Percentiles rank a stretch among this genome's conserved stretches.
Evolutionary conservation across 257 asterid species (phyloP).

Genomic region (Solanum dulcamara): DNA sequence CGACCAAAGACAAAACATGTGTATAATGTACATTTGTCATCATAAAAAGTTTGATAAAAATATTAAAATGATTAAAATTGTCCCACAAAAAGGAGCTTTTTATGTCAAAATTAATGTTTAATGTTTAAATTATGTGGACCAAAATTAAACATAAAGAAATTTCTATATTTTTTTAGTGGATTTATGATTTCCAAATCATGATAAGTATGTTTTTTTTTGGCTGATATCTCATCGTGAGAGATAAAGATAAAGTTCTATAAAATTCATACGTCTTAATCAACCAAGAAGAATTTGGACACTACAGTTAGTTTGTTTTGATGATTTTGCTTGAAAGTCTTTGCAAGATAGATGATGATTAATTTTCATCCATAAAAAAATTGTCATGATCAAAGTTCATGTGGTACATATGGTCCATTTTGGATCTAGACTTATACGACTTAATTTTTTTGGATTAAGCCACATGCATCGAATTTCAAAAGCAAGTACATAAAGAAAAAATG

Average conservation of each 20-base stretch:
- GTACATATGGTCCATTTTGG: too few relatives aligned
- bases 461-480: neutral
- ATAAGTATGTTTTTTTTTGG: neutral
- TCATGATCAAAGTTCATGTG: neutral
- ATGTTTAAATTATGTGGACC: neutral
- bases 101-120: neutral
- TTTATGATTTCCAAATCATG: neutral
- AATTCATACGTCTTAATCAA: neutral
- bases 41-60: neutral
- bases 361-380: neutral
- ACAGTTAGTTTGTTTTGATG: neutral
- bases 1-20: neutral
- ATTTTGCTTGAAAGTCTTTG: neutral
- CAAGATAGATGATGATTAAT: neutral
- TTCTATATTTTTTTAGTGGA: neutral
- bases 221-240: neutral
- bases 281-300: neutral
- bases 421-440: too few relatives aligned
- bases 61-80: neutral
- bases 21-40: neutral
- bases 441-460: neutral
- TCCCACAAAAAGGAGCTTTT: neutral
- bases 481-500: neutral
- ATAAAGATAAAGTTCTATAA: neutral
- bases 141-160: neutral